Conservation (phyloP, 1,284 basidiomycete species). For the Exsudoporus floridanus region DNA sequence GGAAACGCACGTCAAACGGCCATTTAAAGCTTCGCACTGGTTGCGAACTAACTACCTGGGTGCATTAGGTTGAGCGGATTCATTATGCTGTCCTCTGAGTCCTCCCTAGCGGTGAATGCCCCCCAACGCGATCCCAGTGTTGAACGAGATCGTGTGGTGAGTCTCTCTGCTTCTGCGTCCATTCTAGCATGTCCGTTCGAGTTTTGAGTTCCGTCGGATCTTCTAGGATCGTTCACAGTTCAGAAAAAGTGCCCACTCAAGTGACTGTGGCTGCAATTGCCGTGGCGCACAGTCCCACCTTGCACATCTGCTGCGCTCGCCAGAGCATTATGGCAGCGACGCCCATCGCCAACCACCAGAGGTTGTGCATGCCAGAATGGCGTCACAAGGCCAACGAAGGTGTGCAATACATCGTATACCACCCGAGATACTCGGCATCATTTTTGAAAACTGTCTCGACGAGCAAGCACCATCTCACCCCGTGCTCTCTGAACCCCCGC, state of each 20-base stretch:
- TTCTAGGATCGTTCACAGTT: slow-evolving; percentile 4
- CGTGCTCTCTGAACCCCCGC: slow-evolving; percentile 14
- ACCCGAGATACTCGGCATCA: slow-evolving; percentile 27
- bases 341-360: not conserved
- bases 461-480: not conserved
- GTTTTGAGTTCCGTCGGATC: not conserved
- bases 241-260: not conserved
- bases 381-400: not conserved
- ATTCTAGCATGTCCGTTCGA: not conserved
- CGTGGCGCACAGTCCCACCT: not conserved
- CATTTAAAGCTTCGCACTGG: slow-evolving; percentile 5
- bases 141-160: slow-evolving; percentile 12
- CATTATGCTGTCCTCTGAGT: slow-evolving; percentile 4
- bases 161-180: not conserved
- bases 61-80: not conserved
- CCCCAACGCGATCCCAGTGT: not conserved
- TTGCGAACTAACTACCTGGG: not conserved
- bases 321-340: not conserved
- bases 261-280: not conserved
- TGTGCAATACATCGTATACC: slow-evolving; percentile 17
- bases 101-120: not conserved
- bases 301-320: not conserved
- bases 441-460: slow-evolving; percentile 27
- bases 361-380: not conserved
- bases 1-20: not conserved